phyloP scores from a whole-genome alignment of 1,139 yeast species.

The Entelexis paramagnoliae region DNA sequence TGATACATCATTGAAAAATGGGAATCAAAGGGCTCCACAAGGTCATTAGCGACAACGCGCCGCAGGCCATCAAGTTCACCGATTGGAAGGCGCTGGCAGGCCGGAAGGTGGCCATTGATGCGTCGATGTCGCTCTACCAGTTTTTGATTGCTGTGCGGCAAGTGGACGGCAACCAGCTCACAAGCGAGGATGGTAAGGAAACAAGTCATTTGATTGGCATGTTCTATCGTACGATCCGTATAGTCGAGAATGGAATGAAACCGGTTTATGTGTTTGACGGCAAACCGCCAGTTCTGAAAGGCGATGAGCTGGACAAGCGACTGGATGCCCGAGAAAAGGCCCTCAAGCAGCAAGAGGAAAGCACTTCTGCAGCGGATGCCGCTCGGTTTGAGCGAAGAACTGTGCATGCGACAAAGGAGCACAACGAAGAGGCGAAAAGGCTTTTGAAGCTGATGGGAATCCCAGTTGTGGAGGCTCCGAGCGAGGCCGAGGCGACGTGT shows the following conservation, averaged over 20 bases:
- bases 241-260: constrained; percentile 84
- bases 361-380: constrained; percentile 69
- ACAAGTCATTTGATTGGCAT: constrained; percentile 91
- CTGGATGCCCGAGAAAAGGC: constrained; percentile 76
- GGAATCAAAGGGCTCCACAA: constrained; percentile 76
- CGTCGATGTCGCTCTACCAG: constrained; percentile 89
- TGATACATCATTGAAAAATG: constrained; percentile 35
- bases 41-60: constrained; percentile 81
- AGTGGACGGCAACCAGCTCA: constrained; percentile 88
- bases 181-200: constrained; percentile 82
- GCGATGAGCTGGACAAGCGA: constrained; percentile 87
- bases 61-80: constrained; percentile 61
- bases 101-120: constrained; percentile 83
- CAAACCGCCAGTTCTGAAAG: constrained; percentile 82
- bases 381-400: constrained; percentile 74
- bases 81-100: constrained; percentile 85
- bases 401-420: constrained; percentile 78
- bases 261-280: constrained; percentile 97
- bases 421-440: constrained; percentile 85
- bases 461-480: constrained; percentile 86
- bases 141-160: constrained; percentile 93
- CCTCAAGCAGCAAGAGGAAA: constrained; percentile 55
- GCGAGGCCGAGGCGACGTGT: constrained; percentile 98
- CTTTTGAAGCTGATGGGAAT: constrained; percentile 83
- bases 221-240: constrained; percentile 80